phyloP scores from a whole-genome alignment of 306 rosid species.

The Malus asiatica region DNA sequence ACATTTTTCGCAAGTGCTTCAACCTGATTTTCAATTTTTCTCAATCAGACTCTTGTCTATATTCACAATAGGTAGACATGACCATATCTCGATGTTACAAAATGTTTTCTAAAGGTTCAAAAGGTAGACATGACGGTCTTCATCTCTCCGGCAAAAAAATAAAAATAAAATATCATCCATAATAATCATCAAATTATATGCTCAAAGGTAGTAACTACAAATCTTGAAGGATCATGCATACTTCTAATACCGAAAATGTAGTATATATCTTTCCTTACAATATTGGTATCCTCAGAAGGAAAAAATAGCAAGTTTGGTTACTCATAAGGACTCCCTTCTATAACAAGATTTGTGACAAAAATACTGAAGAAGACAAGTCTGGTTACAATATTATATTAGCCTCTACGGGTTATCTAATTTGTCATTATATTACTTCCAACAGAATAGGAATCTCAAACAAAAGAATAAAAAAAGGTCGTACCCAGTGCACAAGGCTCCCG shows the following conservation, averaged over 20 bases:
- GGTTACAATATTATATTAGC: not conserved
- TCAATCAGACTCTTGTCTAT: not conserved
- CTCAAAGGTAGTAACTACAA: not conserved
- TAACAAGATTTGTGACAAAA: not conserved
- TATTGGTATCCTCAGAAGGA: not conserved
- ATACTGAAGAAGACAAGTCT: not conserved
- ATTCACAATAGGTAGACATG: not conserved
- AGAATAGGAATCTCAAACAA: not conserved
- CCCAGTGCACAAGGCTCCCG: too few species aligned
- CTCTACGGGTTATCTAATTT: not conserved
- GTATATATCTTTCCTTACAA: not conserved
- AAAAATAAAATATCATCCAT: not conserved
- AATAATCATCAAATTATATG: not conserved
- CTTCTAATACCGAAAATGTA: not conserved
- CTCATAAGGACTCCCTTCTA: not conserved
- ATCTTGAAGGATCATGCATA: not conserved
- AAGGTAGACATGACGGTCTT: not conserved
- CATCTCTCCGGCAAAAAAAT: not conserved
- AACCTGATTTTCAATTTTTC: constrained; percentile 37
- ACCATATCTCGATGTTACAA: not conserved
- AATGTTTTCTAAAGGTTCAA: not conserved
- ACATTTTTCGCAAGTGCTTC: constrained; percentile 36
- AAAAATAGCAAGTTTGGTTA: not conserved
- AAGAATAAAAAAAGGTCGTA: not conserved
- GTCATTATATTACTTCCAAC: not conserved